Evolutionary conservation across 352 stramenopile species (phyloP), one percentile per base, ranked within the genome.

Genomic region (Elongisporangium undulatum): DNA sequence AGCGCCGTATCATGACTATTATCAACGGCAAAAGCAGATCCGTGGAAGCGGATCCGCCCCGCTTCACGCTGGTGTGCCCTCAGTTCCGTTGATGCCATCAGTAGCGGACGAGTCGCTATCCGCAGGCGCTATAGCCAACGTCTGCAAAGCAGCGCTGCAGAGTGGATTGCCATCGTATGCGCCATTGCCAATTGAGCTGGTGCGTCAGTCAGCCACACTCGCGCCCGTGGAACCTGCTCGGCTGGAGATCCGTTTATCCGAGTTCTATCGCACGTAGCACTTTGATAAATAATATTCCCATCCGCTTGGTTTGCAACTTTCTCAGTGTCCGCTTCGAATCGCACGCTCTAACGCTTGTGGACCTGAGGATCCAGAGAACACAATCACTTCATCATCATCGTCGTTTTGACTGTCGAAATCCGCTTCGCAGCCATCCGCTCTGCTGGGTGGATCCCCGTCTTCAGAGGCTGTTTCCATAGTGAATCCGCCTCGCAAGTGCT

Each of bases 121-220:
- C 2, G 69, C 80, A 16, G 76, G 79, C 9, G 71, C 76, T 5
- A 74, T 89, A 67, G 77, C 79, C 10, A 81, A 83, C 49, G 77
- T 85, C 10, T 83, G 75, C 64, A 80, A 72, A 21, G 63, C 68
- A 26, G 72, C 76, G 13, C 57, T 56, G 38, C 48, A 51, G 17
- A 74, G 67, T 38, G 72, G 79, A 0, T 58, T 84, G 20, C 56
- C 67, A 38, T 16, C 64, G 9, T 89, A 89, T 56, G 21, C 67
- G 2, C 67, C 75, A 26, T 70, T 89, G 24, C 67, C 76, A 16
- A 51, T 16, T 2, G 72, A 82, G 48, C 51, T 84, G 26, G 64
- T 84, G 2, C 17, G 52, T n/a, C 67, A 66, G n/a, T 59, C 72
- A 0, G 56, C 61, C 17, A 64, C 52, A n/a, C 62, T 76, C 19